These are phyloP conservation scores for Senna siamea DNA, from an alignment of 306 rosid genomes.

Conservation along the genomic window DNA sequence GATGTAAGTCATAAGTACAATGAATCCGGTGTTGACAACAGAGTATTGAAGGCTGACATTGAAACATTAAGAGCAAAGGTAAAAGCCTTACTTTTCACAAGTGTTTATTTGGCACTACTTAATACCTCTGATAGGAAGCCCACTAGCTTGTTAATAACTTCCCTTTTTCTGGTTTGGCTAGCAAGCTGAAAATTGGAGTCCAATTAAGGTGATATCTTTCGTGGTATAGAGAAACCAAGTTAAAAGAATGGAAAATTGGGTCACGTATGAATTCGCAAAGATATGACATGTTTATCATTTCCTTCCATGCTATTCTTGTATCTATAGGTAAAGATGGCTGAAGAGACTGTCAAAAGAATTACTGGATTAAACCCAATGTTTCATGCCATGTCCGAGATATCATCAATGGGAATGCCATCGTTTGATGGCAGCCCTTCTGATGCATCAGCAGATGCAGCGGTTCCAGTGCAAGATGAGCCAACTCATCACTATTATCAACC, in stretches of 20 bases:
- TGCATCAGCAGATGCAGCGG: constrained; percentile 71
- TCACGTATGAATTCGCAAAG: constrained; percentile 11
- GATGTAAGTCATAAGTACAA: constrained; percentile 67
- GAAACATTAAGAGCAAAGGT: constrained; percentile 98
- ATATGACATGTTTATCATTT: constrained; percentile 29
- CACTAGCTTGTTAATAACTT: constrained; percentile 11
- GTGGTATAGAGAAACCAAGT: not conserved
- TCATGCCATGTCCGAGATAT: constrained; percentile 59
- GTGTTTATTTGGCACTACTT: not conserved
- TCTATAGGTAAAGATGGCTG: constrained; percentile 83
- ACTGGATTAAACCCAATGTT: constrained; percentile 67
- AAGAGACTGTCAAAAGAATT: constrained; percentile 75
- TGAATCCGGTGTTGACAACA: constrained; percentile 80
- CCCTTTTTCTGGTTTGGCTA: constrained; percentile 14
- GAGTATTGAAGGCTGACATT: constrained; percentile 84
- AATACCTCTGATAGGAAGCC: not conserved
- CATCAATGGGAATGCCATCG: constrained; percentile 62
- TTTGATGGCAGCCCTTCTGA: constrained; percentile 76
- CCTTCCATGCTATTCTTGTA: constrained; percentile 14
- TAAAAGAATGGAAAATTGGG: not conserved
- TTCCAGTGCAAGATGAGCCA: constrained; percentile 66
- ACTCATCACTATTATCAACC: constrained; percentile 58
- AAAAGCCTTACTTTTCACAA: constrained; percentile 6
- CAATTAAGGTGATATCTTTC: not conserved
- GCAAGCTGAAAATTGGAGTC: constrained; percentile 12